Conservation (phyloP, 1,139 yeast genomes). For the Arxiozyma heterogenica region DNA sequence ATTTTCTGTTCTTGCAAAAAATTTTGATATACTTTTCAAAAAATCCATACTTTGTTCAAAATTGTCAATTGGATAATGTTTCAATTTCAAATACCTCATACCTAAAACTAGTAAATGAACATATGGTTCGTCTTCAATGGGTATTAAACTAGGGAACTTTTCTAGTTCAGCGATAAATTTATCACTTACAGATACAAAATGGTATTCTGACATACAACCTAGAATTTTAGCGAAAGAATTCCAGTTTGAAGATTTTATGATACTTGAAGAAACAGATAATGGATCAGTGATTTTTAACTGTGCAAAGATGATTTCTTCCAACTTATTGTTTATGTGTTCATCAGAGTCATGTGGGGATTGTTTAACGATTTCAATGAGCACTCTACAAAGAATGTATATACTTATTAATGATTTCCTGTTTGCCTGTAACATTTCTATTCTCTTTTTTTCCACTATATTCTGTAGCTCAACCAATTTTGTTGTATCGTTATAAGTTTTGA, state of each 20-base stretch:
- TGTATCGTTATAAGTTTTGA: constrained; percentile 13
- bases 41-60: constrained; percentile 93
- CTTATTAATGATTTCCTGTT: constrained; percentile 81
- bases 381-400: constrained; percentile 86
- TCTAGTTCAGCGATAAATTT: constrained; percentile 89
- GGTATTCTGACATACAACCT: constrained; percentile 80
- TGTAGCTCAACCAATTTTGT: constrained; percentile 29
- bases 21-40: constrained; percentile 73
- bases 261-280: constrained; percentile 48
- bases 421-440: constrained; percentile 68
- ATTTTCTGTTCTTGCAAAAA: constrained; percentile 59
- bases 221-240: constrained; percentile 78
- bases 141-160: constrained; percentile 51
- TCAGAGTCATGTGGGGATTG: constrained; percentile 76
- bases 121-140: constrained; percentile 59
- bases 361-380: constrained; percentile 81
- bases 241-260: constrained; percentile 88
- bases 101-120: constrained; percentile 76
- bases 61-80: constrained; percentile 76
- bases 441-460: constrained; percentile 45
- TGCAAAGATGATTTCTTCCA: constrained; percentile 89
- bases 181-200: constrained; percentile 84
- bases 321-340: constrained; percentile 69
- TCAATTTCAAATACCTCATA: constrained; percentile 73
- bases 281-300: constrained; percentile 89